A percentile compares a stretch with the other conserved stretches of the same genome.
phyloP scores from a whole-genome alignment of 2,329 filamentous ascomycete genomes.

The Exophiala oligosperma region DNA sequence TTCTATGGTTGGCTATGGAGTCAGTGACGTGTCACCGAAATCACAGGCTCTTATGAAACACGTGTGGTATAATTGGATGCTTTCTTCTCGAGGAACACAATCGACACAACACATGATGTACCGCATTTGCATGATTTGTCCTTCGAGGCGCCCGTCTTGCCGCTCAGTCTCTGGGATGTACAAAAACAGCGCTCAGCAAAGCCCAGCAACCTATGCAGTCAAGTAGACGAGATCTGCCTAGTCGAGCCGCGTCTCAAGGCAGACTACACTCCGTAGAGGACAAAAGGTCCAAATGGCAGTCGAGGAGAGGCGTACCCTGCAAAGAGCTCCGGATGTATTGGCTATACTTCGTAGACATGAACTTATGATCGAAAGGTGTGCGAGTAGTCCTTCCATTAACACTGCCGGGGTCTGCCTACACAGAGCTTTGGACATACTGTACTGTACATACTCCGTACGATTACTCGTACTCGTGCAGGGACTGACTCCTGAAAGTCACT shows the following conservation, averaged over 20 bases:
- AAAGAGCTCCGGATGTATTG: neutral
- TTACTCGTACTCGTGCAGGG: neutral
- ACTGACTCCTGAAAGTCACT: neutral
- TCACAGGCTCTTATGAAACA: conserved; percentile 4
- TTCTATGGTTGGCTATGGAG: conserved; percentile 6
- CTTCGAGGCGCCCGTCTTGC: conserved; percentile 12
- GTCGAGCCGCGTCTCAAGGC: neutral
- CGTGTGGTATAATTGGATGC: conserved; percentile 11
- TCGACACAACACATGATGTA: conserved; percentile 3
- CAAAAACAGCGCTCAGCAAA: neutral
- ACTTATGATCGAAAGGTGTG: no score
- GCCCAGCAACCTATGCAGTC: neutral
- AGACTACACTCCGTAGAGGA: neutral
- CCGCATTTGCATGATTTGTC: conserved; percentile 15
- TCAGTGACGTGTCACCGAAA: conserved; percentile 21
- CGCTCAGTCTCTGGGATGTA: neutral
- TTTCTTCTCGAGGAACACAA: conserved; percentile 8
- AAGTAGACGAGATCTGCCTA: conserved; percentile 5
- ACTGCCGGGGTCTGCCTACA: no score
- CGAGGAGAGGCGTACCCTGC: neutral
- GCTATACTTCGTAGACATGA: neutral
- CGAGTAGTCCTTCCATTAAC: no score
- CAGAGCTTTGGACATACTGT: no score
- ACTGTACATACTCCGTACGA: neutral
- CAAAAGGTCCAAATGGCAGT: neutral